Percentiles rank a stretch among this genome's conserved stretches.
These are phyloP conservation scores for Ichthyophthirius multifiliis DNA, from an alignment of 169 alveolate species.

Conservation along the genomic window DNA sequence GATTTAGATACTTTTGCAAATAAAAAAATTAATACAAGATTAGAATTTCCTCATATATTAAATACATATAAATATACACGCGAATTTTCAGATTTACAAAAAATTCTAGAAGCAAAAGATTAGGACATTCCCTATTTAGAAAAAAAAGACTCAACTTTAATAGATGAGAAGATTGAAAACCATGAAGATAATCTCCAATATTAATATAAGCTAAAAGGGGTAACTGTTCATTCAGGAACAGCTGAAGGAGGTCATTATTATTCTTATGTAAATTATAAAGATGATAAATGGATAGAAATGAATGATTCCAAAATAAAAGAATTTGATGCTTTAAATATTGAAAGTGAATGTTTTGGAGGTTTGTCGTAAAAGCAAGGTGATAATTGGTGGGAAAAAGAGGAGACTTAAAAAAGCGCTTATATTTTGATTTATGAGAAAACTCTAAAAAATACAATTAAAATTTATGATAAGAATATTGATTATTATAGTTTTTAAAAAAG, in stretches of 20 bases:
- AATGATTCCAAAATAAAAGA: conserved; percentile 70
- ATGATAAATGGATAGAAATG: conserved; percentile 63
- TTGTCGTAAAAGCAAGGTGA: conserved; percentile 43
- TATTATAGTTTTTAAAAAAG: conserved; percentile 5
- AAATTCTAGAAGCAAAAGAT: conserved; percentile 9
- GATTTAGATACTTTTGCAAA: conserved; percentile 72
- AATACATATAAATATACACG: conserved; percentile 63
- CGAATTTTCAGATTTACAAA: conserved; percentile 42
- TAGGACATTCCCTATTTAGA: not conserved
- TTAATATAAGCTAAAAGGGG: conserved; percentile 78
- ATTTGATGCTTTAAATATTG: conserved; percentile 59
- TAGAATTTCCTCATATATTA: conserved; percentile 80
- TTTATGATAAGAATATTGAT: not conserved
- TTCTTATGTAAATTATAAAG: conserved; percentile 65
- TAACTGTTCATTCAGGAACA: conserved; percentile 82
- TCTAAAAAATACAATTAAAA: conserved; percentile 40
- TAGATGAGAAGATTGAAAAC: too few species aligned
- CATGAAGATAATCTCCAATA: conserved; percentile 10
- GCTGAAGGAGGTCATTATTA: conserved; percentile 89
- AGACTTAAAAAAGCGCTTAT: conserved; percentile 81
- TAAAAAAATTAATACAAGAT: conserved; percentile 74
- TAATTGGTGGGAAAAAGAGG: conserved; percentile 53
- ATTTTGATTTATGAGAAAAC: conserved; percentile 82
- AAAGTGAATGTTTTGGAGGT: conserved; percentile 74
- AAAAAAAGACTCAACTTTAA: not conserved